phyloP scores from a whole-genome alignment of 768 basidiomycete genomes.

The Mycena maculata region DNA sequence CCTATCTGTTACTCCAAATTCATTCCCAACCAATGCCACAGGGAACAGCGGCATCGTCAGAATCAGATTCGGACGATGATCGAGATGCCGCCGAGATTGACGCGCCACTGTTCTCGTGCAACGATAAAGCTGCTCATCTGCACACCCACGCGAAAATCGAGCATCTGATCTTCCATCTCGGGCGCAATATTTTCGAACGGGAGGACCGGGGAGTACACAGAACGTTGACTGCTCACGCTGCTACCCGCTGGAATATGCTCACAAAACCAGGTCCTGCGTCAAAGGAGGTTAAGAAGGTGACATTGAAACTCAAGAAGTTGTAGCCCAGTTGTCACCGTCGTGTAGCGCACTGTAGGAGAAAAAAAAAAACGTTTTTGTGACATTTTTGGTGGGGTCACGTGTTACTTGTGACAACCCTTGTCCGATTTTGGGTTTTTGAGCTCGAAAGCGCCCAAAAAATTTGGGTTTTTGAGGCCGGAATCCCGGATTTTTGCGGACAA shows the following conservation, averaged over 20 bases:
- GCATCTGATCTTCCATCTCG: conserved; percentile 7
- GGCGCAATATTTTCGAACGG: neutral
- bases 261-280: neutral
- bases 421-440: conserved; percentile 5
- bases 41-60: no score
- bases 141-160: conserved; percentile 5
- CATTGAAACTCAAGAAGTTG: no score
- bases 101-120: conserved; percentile 4
- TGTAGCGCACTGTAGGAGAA: no score
- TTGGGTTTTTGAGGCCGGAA: no score
- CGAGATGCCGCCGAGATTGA: neutral
- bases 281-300: neutral
- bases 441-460: neutral
- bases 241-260: neutral
- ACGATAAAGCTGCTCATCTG: neutral
- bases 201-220: neutral
- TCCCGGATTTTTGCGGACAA: no score
- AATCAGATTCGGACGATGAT: no score
- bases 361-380: no score
- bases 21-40: no score
- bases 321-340: no score
- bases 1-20: no score
- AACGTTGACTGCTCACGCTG: neutral
- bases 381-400: no score
- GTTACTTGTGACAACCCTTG: neutral